Conservation (phyloP, 768 basidiomycete species). For the Sporobolomyces pararoseus region DNA sequence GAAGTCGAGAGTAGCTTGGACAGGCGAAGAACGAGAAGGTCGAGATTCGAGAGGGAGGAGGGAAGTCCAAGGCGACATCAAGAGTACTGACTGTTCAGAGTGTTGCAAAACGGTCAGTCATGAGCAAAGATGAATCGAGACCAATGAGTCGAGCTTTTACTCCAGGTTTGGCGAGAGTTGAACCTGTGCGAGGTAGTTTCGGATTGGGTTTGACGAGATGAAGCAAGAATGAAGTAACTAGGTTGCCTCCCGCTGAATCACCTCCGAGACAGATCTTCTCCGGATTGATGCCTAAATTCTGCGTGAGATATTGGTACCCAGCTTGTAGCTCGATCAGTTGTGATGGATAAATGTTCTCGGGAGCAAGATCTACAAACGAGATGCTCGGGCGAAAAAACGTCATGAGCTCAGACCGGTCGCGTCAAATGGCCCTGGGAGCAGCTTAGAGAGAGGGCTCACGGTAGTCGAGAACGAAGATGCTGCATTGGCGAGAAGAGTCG, state of each 20-base stretch:
- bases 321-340: constrained; percentile 71
- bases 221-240: constrained; percentile 52
- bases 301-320: constrained; percentile 67
- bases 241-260: constrained; percentile 74
- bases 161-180: too few relatives aligned
- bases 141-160: too few relatives aligned
- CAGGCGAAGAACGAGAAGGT: background rate
- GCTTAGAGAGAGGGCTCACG: background rate
- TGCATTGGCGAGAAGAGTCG: constrained; percentile 2
- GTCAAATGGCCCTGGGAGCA: too few relatives aligned
- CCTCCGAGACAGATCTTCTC: constrained; percentile 64
- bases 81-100: constrained; percentile 17
- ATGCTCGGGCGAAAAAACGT: too few relatives aligned
- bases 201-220: constrained; percentile 43
- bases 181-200: too few relatives aligned
- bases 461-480: constrained; percentile 33
- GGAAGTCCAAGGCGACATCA: constrained; percentile 27
- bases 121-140: too few relatives aligned
- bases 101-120: background rate
- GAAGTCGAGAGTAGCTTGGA: constrained; percentile 8
- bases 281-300: constrained; percentile 57
- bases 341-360: constrained; percentile 60
- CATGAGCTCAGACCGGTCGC: too few relatives aligned
- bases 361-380: constrained; percentile 37
- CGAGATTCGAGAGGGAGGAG: constrained; percentile 18